A percentile compares a stretch with the other conserved stretches of the same genome.
Evolutionary conservation across 2,329 filamentous ascomycete genomes (phyloP).

Genomic region (Neofusicoccum umdonicola): DNA sequence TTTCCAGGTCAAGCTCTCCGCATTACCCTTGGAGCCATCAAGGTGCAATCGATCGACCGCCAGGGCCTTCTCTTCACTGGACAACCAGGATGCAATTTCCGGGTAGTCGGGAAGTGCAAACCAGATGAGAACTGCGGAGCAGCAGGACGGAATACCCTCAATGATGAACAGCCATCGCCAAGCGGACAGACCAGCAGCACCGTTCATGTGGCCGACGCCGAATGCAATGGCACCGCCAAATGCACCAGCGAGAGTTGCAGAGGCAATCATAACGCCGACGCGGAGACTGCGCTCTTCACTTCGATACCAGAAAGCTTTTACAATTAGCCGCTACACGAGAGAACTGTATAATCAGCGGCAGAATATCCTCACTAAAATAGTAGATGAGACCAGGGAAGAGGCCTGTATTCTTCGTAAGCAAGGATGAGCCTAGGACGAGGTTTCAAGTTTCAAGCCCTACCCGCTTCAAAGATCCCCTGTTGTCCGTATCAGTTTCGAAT

Average conservation of each 20-base stretch:
- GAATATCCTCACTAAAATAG: slow-evolving; percentile 44
- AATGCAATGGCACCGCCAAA: slow-evolving; percentile 58
- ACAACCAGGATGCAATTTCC: slow-evolving; percentile 48
- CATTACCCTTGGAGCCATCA: slow-evolving; percentile 43
- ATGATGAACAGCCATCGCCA: slow-evolving; percentile 44
- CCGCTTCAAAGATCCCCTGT: slow-evolving; percentile 26
- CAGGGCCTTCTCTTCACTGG: slow-evolving; percentile 42
- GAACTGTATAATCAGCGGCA: not conserved
- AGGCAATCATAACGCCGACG: slow-evolving; percentile 55
- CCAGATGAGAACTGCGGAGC: slow-evolving; percentile 42
- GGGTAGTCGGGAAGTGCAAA: slow-evolving; percentile 51
- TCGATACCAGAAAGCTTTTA: slow-evolving; percentile 53
- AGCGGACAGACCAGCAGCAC: slow-evolving; percentile 33
- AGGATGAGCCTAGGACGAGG: not conserved
- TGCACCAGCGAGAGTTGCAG: slow-evolving; percentile 54
- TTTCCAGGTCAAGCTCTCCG: slow-evolving; percentile 46
- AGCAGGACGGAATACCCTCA: slow-evolving; percentile 41
- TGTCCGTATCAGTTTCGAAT: not conserved
- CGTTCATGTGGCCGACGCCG: slow-evolving; percentile 44
- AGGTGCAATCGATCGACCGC: slow-evolving; percentile 41
- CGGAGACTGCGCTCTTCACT: slow-evolving; percentile 57
- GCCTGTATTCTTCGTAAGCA: slow-evolving; percentile 10
- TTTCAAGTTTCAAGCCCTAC: slow-evolving; percentile 6
- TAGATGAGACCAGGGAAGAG: slow-evolving; percentile 38
- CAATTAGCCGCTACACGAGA: not conserved